Evolutionary conservation across 306 rosid genomes (phyloP).

Genomic region (Prinsepia uniflora): DNA sequence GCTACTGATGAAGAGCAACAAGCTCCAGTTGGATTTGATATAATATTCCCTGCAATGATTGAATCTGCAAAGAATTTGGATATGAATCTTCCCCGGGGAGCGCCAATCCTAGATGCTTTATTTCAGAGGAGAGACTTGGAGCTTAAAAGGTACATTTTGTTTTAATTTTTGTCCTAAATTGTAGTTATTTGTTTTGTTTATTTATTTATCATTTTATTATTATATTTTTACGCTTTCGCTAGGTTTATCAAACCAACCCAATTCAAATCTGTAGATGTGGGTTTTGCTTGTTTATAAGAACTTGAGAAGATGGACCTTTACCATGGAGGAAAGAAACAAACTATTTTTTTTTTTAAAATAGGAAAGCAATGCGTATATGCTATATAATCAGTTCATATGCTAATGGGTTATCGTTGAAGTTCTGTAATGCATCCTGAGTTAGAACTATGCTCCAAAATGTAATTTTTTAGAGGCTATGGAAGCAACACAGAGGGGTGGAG

Average conservation of each 20-base stretch:
- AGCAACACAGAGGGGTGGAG: slow-evolving; percentile 59
- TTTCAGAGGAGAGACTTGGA: slow-evolving; percentile 50
- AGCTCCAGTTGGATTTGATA: slow-evolving; percentile 68
- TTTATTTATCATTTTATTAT: too few species aligned
- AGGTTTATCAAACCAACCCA: neutral
- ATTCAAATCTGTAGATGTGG: neutral
- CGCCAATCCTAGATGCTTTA: slow-evolving; percentile 42
- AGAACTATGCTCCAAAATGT: slow-evolving; percentile 7
- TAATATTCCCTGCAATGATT: slow-evolving; percentile 64
- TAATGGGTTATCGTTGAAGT: neutral
- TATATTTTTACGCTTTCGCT: neutral
- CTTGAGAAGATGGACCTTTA: neutral
- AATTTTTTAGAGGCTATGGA: slow-evolving; percentile 34
- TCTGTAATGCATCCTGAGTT: neutral
- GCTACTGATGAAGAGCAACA: slow-evolving; percentile 55
- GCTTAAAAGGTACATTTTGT: slow-evolving; percentile 45
- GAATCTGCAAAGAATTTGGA: slow-evolving; percentile 50
- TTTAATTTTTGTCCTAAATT: neutral
- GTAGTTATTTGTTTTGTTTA: neutral
- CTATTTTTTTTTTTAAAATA: neutral
- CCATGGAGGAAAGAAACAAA: neutral
- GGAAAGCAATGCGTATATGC: neutral
- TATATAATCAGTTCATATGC: neutral
- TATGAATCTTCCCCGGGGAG: slow-evolving; percentile 43
- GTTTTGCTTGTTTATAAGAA: neutral